Evolutionary conservation across 768 basidiomycete species (phyloP).

Genomic region (Tephrocybe sp.): DNA sequence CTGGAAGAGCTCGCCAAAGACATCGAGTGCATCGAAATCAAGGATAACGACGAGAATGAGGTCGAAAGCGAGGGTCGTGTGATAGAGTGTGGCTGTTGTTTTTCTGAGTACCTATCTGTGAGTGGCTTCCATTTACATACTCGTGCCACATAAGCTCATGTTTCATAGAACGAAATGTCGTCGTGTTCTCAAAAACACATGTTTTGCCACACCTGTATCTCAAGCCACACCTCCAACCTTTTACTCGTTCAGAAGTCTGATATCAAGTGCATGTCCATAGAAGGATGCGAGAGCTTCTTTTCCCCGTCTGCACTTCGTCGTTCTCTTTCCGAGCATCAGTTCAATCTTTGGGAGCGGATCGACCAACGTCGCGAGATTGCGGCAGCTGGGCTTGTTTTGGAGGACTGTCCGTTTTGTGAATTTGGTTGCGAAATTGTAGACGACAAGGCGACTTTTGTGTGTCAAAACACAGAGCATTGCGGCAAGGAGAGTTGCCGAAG

Average conservation of each 20-base stretch:
- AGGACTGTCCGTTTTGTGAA: constrained; percentile 79
- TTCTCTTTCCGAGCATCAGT: constrained; percentile 56
- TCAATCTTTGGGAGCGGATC: constrained; percentile 60
- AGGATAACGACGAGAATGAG: background rate
- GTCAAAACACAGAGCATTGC: constrained; percentile 47
- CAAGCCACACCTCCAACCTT: constrained; percentile 52
- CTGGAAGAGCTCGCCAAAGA: constrained; percentile 6
- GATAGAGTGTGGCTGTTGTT: constrained; percentile 81
- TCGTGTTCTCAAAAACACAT: constrained; percentile 78
- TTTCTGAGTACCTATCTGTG: constrained; percentile 28
- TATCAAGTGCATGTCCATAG: constrained; percentile 52
- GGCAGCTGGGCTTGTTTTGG: constrained; percentile 67
- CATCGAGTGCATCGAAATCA: background rate
- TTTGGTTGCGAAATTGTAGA: constrained; percentile 63
- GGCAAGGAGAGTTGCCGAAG: constrained; percentile 60
- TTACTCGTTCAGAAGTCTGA: constrained; percentile 54
- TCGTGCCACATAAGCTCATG: background rate
- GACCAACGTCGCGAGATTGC: constrained; percentile 68
- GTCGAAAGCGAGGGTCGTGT: background rate
- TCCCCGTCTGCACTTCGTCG: constrained; percentile 60
- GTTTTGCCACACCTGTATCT: constrained; percentile 69
- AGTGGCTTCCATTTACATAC: constrained; percentile 2
- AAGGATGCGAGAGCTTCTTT: constrained; percentile 57
- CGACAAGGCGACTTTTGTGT: constrained; percentile 47
- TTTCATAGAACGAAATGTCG: constrained; percentile 61